Conservation (phyloP, 139 green algal species). For the Edaphochlamys debaryana region DNA sequence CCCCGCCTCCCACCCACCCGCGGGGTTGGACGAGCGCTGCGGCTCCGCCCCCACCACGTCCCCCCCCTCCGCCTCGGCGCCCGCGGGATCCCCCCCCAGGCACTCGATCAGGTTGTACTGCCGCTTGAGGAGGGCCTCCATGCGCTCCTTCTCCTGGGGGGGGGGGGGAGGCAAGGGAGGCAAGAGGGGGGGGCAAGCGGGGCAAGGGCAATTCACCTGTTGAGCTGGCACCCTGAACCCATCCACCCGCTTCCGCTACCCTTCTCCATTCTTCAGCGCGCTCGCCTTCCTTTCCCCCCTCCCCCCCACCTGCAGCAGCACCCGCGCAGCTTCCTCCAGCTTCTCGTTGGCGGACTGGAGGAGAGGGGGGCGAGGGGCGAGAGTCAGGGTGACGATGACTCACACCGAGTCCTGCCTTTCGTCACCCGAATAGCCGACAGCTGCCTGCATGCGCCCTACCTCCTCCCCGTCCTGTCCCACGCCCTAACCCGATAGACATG, state of each 20-base stretch:
- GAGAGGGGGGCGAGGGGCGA: background rate
- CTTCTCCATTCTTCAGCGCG: no score
- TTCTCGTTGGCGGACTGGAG: slow-evolving; percentile 30
- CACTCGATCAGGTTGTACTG: slow-evolving; percentile 63
- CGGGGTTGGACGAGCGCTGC: background rate
- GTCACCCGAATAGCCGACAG: no score
- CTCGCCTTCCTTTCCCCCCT: no score
- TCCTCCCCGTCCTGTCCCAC: no score
- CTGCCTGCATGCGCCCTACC: no score
- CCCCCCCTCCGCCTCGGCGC: background rate
- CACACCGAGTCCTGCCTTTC: no score
- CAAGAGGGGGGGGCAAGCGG: background rate
- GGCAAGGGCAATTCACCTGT: no score
- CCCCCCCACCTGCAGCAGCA: no score
- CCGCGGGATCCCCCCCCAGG: slow-evolving; percentile 20
- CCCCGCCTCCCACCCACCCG: background rate
- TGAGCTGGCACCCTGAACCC: no score
- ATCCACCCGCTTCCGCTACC: no score
- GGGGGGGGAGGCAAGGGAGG: background rate
- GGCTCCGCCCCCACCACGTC: background rate
- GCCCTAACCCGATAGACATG: no score
- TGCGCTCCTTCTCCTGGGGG: slow-evolving; percentile 57
- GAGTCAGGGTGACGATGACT: background rate
- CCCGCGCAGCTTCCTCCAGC: slow-evolving; percentile 24
- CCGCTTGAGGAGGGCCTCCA: slow-evolving; percentile 47